phyloP scores from a whole-genome alignment of 139 green algal species.

The Chlamydomonas sphaeroides region DNA sequence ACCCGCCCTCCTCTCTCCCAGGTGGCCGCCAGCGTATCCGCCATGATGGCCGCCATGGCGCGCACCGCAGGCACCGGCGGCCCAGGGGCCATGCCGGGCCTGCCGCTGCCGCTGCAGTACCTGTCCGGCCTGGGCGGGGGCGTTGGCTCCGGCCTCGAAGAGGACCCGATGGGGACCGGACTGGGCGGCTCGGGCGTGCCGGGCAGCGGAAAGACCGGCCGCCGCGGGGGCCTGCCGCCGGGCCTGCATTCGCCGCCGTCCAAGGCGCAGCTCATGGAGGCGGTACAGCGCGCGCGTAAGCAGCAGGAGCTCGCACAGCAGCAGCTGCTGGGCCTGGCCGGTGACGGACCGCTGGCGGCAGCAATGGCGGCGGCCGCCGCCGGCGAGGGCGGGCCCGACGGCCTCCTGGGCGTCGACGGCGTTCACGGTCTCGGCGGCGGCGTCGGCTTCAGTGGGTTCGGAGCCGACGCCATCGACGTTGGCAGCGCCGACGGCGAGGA shows the following conservation, averaged over 20 bases:
- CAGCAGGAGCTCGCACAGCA: conserved; percentile 7
- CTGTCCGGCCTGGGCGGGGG: not conserved
- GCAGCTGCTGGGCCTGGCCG: conserved; percentile 8
- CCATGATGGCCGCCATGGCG: conserved; percentile 6
- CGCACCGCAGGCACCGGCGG: not conserved
- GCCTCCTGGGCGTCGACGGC: no score
- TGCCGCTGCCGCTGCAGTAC: conserved; percentile 27
- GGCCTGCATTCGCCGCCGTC: conserved; percentile 27
- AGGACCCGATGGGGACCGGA: not conserved
- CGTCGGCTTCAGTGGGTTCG: no score
- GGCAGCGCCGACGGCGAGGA: no score
- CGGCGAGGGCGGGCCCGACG: no score
- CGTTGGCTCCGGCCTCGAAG: not conserved
- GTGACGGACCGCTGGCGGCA: conserved; percentile 2
- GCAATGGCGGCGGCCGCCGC: conserved; percentile 6
- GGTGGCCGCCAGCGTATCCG: conserved; percentile 25
- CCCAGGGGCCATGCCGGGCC: not conserved
- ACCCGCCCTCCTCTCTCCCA: no score
- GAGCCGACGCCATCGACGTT: no score
- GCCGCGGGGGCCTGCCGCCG: not conserved
- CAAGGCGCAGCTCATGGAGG: conserved; percentile 15
- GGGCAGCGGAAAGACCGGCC: not conserved
- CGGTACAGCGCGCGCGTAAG: conserved; percentile 1
- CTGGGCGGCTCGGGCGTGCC: not conserved
- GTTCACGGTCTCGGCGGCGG: no score